Evolutionary conservation across 1,284 basidiomycete species (phyloP), one percentile per base, ranked within the genome.

Genomic region (Ustilago curta): DNA sequence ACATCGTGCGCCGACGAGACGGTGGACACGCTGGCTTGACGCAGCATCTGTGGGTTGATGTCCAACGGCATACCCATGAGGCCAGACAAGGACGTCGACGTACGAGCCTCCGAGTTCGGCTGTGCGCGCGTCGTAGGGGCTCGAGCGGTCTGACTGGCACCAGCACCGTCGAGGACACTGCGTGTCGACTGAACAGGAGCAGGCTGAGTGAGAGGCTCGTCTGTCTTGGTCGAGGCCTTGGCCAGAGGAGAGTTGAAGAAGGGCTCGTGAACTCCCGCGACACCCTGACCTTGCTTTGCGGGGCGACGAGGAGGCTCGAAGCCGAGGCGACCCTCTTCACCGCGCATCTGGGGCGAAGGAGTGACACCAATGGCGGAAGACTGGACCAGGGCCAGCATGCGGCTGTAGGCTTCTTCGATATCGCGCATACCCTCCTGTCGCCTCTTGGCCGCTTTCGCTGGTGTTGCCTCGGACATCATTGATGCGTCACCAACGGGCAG

Each of bases 381-480:
- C 44, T 68, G 67, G 4, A 77, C 75, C 31, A 77, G 35, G 8
- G 70, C 75, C n/a, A 75, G 58, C 75, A 77, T 77, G n/a, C 75
- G 65, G n/a, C 55, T 49, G 64, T 77, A 77, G 5, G 75, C 67
- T 32, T 62, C 67, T 37, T 77, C 75, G 23, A 77, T 71, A 27
- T 77, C 75, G 29, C 75, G 67, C 67, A 77, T 77, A 7, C 70
- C 72, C 49, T 74, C 75, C 48, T 66, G 71, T 42, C 75, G 67
- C 37, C 57, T 52, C 48, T 49, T 54, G 12, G 75, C 75, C 27
- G 71, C 75, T 40, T 55, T 45, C 37, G 65, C 71, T 4, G 75
- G 75, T 5, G 75, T 77, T 2, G 64, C 73, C 48, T 76, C 73
- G 12, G 73, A 76, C 8, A 65, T 35, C 27, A 71, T 59, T 18